Evolutionary conservation across 2,329 filamentous ascomycete genomes (phyloP), one percentile per base, ranked within the genome.

Genomic region (Verticillium dahliae): DNA sequence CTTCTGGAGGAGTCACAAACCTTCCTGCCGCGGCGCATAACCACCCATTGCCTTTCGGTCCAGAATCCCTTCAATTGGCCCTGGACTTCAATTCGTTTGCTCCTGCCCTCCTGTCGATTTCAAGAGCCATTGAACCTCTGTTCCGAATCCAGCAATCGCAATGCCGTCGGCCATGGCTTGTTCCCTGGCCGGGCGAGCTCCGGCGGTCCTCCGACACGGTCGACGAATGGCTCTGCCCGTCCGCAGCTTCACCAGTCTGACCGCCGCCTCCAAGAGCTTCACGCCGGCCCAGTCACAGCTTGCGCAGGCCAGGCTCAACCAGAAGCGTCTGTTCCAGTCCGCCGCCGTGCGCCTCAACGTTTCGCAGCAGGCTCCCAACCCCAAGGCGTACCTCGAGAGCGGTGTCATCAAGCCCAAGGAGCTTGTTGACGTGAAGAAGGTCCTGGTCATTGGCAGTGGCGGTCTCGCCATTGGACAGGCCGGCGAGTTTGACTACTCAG

Each of bases 401-500:
- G 93, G 92, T 69, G 90, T 88, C 63, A 88, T 97, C 73, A 90
- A 92, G 75, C 88, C 89, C 62, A 84, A 85, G 70, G 84, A 94
- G 70, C 80, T 90, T 61, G 89, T 97, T 58, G 86, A 97, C 74
- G 92, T 98, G 67, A 96, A 96, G 82, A 98, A 98, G 81, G 94
- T 98, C 59, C 81, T 98, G 65, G 93, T 98, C 69, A 97, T 98
- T 80, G 94, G 94, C 63, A 93, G 89, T 79, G 94, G 94, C 80
- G 94, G 94, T 77, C 84, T 98, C 69, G 92, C 91, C 75, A 98
- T 98, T 85, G 94, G 94, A 66, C 94, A 98, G 79, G 94, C 94
- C 67, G 94, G 94, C 80, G 94, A 98, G 81, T 98, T 98, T 71
- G 94, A 98, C 79, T 98, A 98, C 78, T 98, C 95, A 76, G 94